These are phyloP conservation scores for Coemansia sp. DNA, from an alignment of 192 early-diverging fungal genomes.

Conservation along the genomic window DNA sequence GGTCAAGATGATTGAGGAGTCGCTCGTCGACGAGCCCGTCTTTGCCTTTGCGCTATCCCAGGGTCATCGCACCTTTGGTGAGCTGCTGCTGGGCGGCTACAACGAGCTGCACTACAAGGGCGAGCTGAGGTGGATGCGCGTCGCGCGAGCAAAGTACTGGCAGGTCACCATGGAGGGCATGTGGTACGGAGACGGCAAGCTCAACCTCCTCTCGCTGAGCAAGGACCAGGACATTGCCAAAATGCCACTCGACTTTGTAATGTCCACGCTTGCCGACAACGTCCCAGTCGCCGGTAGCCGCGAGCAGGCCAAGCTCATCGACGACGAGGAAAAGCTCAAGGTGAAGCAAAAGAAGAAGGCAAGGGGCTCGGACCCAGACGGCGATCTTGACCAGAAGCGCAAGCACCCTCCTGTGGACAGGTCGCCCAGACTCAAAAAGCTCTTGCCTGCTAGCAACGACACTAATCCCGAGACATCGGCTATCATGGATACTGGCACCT, in stretches of 20 bases:
- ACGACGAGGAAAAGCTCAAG: conserved; percentile 21
- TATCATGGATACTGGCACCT: conserved; percentile 54
- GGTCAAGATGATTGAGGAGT: conserved; percentile 52
- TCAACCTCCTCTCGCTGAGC: conserved; percentile 49
- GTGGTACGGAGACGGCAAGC: conserved; percentile 52
- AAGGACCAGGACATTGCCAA: conserved; percentile 38
- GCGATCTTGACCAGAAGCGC: conserved; percentile 29
- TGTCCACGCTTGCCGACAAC: conserved; percentile 19
- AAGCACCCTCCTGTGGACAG: conserved; percentile 27
- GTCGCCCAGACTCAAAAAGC: conserved; percentile 52
- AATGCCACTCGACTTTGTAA: conserved; percentile 39
- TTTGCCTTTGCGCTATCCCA: conserved; percentile 56
- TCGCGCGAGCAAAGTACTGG: conserved; percentile 66
- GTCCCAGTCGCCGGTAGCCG: conserved; percentile 1
- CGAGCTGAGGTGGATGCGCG: conserved; percentile 58
- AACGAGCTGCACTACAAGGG: conserved; percentile 59
- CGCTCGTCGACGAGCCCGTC: conserved; percentile 47
- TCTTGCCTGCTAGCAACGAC: conserved; percentile 19
- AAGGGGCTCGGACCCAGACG: conserved; percentile 29
- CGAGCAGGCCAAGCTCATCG: conserved; percentile 4
- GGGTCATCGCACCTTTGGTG: conserved; percentile 43
- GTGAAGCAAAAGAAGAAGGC: conserved; percentile 28
- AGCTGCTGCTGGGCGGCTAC: conserved; percentile 59
- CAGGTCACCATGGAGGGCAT: conserved; percentile 55
- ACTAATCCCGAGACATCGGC: conserved; percentile 45